Conservation (phyloP, 768 basidiomycete genomes). For the Termitomyces sp. region DNA sequence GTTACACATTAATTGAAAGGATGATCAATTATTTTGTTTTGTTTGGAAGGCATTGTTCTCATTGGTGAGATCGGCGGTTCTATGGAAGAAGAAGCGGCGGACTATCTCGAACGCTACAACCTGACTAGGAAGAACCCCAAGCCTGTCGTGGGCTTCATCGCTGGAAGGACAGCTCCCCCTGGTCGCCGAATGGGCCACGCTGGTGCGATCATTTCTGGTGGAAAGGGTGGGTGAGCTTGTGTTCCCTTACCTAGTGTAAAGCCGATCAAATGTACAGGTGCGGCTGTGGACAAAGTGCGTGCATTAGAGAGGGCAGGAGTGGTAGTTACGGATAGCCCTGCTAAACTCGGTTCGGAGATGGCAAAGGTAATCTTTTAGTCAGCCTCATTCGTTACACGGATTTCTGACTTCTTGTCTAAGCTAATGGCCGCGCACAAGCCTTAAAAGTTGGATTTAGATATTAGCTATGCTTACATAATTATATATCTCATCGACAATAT, state of each 20-base stretch:
- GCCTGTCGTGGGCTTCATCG: constrained; percentile 97
- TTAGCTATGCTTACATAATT: constrained; percentile 16
- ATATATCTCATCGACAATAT: constrained; percentile 5
- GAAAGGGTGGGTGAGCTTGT: constrained; percentile 64
- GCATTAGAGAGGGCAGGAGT: constrained; percentile 90
- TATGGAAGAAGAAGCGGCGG: constrained; percentile 99
- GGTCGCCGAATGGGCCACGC: constrained; percentile 98
- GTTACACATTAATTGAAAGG: not conserved
- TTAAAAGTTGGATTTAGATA: constrained; percentile 27
- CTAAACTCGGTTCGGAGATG: constrained; percentile 89
- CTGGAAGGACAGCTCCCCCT: constrained; percentile 95
- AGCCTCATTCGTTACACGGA: not conserved
- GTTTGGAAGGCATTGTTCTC: constrained; percentile 75
- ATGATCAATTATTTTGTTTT: not conserved
- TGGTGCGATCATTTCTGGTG: constrained; percentile 96
- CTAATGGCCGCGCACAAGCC: constrained; percentile 55
- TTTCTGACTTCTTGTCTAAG: constrained; percentile 28
- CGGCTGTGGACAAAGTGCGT: constrained; percentile 89
- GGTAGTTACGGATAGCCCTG: constrained; percentile 91
- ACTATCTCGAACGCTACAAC: constrained; percentile 91
- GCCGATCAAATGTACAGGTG: constrained; percentile 38
- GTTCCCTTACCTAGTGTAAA: not conserved
- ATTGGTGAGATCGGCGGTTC: constrained; percentile 99
- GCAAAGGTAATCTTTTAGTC: constrained; percentile 54
- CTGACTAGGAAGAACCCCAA: constrained; percentile 82